Evolutionary conservation across 257 asterid genomes (phyloP).

Genomic region (Coffea canephora): DNA sequence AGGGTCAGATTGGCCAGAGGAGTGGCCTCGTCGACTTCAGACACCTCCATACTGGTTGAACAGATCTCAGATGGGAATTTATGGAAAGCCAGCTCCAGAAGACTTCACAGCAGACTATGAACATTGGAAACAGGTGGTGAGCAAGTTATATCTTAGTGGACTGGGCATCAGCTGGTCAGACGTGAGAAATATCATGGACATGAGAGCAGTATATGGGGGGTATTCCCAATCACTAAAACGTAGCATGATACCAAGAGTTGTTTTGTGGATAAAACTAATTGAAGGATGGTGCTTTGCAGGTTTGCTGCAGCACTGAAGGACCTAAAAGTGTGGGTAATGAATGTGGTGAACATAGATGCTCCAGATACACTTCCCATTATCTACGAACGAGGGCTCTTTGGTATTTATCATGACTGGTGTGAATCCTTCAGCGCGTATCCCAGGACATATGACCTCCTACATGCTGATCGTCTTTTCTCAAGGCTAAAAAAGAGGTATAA

Average conservation of each 20-base stretch:
- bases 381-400: constrained; percentile 86
- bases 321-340: constrained; percentile 90
- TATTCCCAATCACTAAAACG: constrained; percentile 17
- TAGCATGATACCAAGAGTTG: background rate
- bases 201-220: constrained; percentile 99
- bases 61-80: constrained; percentile 80
- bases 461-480: constrained; percentile 93
- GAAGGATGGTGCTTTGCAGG: constrained; percentile 37
- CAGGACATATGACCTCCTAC: constrained; percentile 94
- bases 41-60: constrained; percentile 81
- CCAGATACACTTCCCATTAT: constrained; percentile 95
- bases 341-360: constrained; percentile 72
- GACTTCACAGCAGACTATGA: constrained; percentile 72
- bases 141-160: constrained; percentile 70
- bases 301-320: constrained; percentile 92
- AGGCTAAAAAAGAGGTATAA: constrained; percentile 60
- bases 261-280: background rate
- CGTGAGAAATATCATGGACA: constrained; percentile 95
- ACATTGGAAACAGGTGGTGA: constrained; percentile 92
- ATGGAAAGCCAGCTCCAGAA: constrained; percentile 96
- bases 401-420: constrained; percentile 96
- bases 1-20: constrained; percentile 86
- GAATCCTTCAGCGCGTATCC: constrained; percentile 97
- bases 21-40: constrained; percentile 76
- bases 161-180: constrained; percentile 88